phyloP scores from a whole-genome alignment of 2,329 filamentous ascomycete species.

The Xylaria digitata region DNA sequence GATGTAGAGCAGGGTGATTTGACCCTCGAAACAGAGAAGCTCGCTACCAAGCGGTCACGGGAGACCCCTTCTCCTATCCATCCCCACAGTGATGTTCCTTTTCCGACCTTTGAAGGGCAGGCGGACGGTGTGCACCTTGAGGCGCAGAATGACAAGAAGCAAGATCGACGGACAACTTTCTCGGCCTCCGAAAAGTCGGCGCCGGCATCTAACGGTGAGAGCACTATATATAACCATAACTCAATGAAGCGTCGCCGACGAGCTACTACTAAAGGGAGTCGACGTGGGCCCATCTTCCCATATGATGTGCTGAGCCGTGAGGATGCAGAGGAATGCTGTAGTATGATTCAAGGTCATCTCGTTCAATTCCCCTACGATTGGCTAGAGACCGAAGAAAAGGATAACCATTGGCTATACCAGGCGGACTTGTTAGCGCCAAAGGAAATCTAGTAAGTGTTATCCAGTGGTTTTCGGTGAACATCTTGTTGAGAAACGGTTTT shows the following conservation, averaged over 20 bases:
- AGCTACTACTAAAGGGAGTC: slow-evolving; percentile 76
- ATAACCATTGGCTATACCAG: slow-evolving; percentile 96
- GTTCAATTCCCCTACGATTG: slow-evolving; percentile 97
- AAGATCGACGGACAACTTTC: slow-evolving; percentile 67
- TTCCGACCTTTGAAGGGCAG: slow-evolving; percentile 60
- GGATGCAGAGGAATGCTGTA: slow-evolving; percentile 84
- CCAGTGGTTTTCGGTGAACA: background rate
- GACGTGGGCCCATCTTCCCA: slow-evolving; percentile 69
- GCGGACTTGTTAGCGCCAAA: slow-evolving; percentile 95
- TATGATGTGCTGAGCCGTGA: slow-evolving; percentile 81
- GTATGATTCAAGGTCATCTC: slow-evolving; percentile 85
- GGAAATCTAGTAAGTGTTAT: slow-evolving; percentile 87
- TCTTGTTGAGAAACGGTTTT: background rate
- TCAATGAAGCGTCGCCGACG: slow-evolving; percentile 70
- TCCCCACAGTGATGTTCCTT: slow-evolving; percentile 57
- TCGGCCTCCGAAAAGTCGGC: slow-evolving; percentile 63
- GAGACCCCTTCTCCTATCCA: slow-evolving; percentile 58
- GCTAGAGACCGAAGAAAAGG: slow-evolving; percentile 89
- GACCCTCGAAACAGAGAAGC: slow-evolving; percentile 41
- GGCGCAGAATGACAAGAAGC: slow-evolving; percentile 53
- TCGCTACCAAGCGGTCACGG: slow-evolving; percentile 36
- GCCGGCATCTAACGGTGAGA: slow-evolving; percentile 49
- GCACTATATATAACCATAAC: slow-evolving; percentile 50
- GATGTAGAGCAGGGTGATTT: slow-evolving; percentile 38
- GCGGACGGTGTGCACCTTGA: slow-evolving; percentile 43